phyloP scores from a whole-genome alignment of 2,329 filamentous ascomycete species.

The Cryphonectria carpinicola region DNA sequence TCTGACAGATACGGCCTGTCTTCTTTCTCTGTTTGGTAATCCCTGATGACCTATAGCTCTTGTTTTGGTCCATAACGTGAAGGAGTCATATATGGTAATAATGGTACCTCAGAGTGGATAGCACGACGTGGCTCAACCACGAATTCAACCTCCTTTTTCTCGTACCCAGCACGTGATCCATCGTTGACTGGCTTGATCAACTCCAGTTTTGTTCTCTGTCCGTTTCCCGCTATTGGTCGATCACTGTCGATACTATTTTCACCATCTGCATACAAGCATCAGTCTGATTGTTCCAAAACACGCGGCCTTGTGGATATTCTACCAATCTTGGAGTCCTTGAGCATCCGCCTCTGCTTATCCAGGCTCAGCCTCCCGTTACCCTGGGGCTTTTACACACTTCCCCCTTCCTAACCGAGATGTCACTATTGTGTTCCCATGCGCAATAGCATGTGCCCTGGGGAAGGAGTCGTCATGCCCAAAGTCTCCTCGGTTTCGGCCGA shows the following conservation, averaged over 20 bases:
- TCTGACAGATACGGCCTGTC: not conserved
- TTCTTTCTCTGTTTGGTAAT: not conserved
- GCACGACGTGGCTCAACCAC: not conserved
- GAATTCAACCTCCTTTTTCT: not conserved
- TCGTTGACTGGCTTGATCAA: not conserved
- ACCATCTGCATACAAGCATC: not conserved
- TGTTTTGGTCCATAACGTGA: not conserved
- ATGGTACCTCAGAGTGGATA: not conserved
- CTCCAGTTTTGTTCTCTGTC: not conserved
- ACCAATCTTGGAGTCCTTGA: not conserved
- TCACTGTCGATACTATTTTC: not conserved
- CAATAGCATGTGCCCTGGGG: not conserved
- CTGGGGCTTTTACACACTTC: not conserved
- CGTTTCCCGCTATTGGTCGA: not conserved
- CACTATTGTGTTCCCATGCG: not conserved
- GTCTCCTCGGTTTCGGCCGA: not conserved
- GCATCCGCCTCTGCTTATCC: not conserved
- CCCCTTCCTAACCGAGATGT: constrained; percentile 1
- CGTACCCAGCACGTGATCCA: not conserved
- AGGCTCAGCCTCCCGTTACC: not conserved
- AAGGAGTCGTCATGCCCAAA: not conserved
- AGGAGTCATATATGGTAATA: not conserved
- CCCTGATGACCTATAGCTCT: not conserved
- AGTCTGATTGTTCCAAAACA: not conserved
- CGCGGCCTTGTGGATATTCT: constrained; percentile 5